Conservation (phyloP, 2,329 filamentous ascomycete genomes). For the Zasmidium angulare region DNA sequence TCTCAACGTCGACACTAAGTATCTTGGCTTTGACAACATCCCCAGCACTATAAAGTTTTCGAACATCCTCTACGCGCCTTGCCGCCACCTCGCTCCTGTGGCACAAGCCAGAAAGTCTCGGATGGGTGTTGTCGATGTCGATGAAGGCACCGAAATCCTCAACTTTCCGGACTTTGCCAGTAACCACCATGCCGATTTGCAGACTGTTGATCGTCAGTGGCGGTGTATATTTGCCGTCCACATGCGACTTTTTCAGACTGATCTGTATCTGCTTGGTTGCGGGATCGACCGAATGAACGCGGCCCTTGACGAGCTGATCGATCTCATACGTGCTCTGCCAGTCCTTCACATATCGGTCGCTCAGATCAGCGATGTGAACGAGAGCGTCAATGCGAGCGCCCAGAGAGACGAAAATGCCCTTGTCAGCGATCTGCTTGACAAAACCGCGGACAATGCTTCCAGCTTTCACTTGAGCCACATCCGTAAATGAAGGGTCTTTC, state of each 20-base stretch:
- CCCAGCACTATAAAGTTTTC: conserved; percentile 83
- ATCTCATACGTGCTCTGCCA: conserved; percentile 89
- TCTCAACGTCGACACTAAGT: conserved; percentile 71
- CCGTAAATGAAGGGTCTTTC: conserved; percentile 75
- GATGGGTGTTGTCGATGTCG: conserved; percentile 73
- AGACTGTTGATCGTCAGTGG: conserved; percentile 75
- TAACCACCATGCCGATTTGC: conserved; percentile 75
- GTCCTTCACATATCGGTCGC: conserved; percentile 87
- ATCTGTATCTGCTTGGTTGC: conserved; percentile 73
- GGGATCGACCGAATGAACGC: conserved; percentile 71
- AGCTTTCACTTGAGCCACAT: conserved; percentile 67
- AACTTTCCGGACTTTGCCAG: conserved; percentile 88
- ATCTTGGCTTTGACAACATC: conserved; percentile 93
- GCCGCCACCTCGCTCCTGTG: conserved; percentile 92
- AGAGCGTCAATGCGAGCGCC: conserved; percentile 79
- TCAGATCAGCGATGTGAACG: conserved; percentile 83
- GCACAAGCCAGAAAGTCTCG: conserved; percentile 88
- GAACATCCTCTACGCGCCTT: conserved; percentile 76
- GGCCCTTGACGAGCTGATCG: conserved; percentile 87
- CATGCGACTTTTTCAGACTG: conserved; percentile 79
- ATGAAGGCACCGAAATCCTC: conserved; percentile 96
- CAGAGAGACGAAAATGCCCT: conserved; percentile 82
- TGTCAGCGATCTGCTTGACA: conserved; percentile 84
- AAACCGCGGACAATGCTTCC: conserved; percentile 88
- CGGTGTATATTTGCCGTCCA: conserved; percentile 76